Percentiles rank a stretch among this genome's conserved stretches.
Evolutionary conservation across 139 green algal species (phyloP).

Genomic region (Penium margaritaceum): DNA sequence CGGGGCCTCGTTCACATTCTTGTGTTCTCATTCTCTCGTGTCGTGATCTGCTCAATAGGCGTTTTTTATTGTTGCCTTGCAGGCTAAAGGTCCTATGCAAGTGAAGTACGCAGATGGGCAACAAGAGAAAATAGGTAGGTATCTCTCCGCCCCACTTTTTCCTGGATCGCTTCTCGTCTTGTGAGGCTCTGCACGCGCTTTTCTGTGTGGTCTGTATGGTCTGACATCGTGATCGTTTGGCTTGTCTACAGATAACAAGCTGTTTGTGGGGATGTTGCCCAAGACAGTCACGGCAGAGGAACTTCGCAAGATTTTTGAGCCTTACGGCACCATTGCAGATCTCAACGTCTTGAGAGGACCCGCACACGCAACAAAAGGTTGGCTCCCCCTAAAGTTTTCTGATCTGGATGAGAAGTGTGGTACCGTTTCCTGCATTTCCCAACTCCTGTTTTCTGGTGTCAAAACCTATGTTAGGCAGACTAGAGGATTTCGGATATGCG

Average conservation of each 20-base stretch:
- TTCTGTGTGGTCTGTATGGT: no score
- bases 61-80: neutral
- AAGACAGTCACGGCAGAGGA: constrained; percentile 12
- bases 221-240: no score
- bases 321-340: neutral
- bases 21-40: neutral
- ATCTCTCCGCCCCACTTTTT: no score
- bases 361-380: no score
- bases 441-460: no score
- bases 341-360: neutral
- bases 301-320: neutral
- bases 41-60: neutral
- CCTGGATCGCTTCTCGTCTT: no score
- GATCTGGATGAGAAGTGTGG: no score
- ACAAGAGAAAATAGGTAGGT: constrained; percentile 6
- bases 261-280: constrained; percentile 23
- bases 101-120: constrained; percentile 24
- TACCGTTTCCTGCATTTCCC: no score
- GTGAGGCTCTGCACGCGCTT: no score
- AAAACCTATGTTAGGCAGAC: no score
- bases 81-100: constrained; percentile 9
- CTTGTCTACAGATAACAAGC: constrained; percentile 26
- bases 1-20: neutral
- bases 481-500: no score
- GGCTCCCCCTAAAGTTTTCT: no score